Evolutionary conservation across 139 green algal genomes (phyloP).

Genomic region (Spirogloea muscicola): DNA sequence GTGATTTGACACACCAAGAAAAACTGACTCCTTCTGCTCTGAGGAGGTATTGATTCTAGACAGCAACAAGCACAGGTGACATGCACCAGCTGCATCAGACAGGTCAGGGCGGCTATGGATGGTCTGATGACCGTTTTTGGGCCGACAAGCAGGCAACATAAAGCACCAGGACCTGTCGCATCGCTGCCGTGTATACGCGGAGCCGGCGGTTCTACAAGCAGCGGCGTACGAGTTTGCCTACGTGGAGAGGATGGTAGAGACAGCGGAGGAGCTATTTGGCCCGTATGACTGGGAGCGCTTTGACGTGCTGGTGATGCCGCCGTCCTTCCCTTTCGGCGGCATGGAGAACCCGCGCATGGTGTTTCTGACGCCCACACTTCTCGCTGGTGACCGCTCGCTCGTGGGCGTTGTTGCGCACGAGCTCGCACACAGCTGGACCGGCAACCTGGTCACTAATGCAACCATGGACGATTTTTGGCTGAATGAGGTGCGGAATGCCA

Average conservation of each 20-base stretch:
- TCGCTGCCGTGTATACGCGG: slow-evolving; percentile 40
- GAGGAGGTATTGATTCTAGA: no score
- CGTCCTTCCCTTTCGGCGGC: slow-evolving; percentile 71
- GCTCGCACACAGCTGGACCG: slow-evolving; percentile 88
- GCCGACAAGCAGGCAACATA: slow-evolving; percentile 65
- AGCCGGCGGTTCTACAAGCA: slow-evolving; percentile 69
- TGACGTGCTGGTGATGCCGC: slow-evolving; percentile 89
- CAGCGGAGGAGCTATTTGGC: slow-evolving; percentile 76
- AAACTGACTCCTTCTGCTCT: no score
- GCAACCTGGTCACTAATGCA: slow-evolving; percentile 86
- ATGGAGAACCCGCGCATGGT: slow-evolving; percentile 91
- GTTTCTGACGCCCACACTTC: slow-evolving; percentile 87
- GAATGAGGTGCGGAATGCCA: slow-evolving; percentile 29
- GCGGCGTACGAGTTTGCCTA: slow-evolving; percentile 77
- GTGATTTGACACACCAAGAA: no score
- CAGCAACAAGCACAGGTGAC: no score
- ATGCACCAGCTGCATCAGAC: no score
- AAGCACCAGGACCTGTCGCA: slow-evolving; percentile 37
- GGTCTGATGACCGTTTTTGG: no score
- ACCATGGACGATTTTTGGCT: slow-evolving; percentile 66
- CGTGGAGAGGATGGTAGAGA: slow-evolving; percentile 55
- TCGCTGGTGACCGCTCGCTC: slow-evolving; percentile 77
- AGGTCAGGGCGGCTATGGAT: no score
- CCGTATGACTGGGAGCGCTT: slow-evolving; percentile 88
- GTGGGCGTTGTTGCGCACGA: slow-evolving; percentile 86